Evolutionary conservation across 345 rosid genomes (phyloP), one percentile per base, ranked within the genome.

Genomic region (Rhizophora mangle): DNA sequence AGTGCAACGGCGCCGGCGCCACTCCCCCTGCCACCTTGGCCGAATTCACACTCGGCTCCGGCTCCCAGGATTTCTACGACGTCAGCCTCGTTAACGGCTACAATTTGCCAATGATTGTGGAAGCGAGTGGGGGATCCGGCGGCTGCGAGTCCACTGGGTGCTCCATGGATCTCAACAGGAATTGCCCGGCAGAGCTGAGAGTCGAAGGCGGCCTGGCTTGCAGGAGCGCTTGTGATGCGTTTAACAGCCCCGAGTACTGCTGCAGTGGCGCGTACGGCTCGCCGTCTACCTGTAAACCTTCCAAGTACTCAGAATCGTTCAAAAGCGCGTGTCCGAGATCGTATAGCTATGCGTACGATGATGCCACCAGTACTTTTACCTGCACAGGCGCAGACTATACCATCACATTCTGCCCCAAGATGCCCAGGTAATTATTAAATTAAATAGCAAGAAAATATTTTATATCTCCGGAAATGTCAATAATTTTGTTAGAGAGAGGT

Each of bases 61-160:
- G 79, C 22, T 30, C 74, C 1, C 70, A 69, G 39, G 79, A 75
- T 43, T 69, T 69, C 24, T 75, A 75, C 49, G 79, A 75, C 47
- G 79, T 75, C 7, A 75, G 79, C 62, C 79, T 75, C 1, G 79
- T 75, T 1, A 71, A 75, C 11, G 79, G 79, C 46, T 75, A 69
- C 16, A 75, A 75, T n/a, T 51, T 75, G 63, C 67, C 69, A 3
- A 64, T 75, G 70, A 26, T 68, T 2, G 78, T 74, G 6, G 73
- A 68, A 22, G 72, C 63, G 20, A 68, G 15, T 13, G 73, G 78
- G 2, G 73, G 78, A 0, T 63, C 78, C 4, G 78, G 78, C 3
- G 24, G 56, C n/a, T 74, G 78, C 27, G 64, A 30, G n/a, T 55
- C 73, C 31, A 74, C 78, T 8, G 78, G 78, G 4, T 74, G 78